Base-by-base conservation (phyloP, 106 monocot genomes). In the Platanthera guangdongensis region DNA sequence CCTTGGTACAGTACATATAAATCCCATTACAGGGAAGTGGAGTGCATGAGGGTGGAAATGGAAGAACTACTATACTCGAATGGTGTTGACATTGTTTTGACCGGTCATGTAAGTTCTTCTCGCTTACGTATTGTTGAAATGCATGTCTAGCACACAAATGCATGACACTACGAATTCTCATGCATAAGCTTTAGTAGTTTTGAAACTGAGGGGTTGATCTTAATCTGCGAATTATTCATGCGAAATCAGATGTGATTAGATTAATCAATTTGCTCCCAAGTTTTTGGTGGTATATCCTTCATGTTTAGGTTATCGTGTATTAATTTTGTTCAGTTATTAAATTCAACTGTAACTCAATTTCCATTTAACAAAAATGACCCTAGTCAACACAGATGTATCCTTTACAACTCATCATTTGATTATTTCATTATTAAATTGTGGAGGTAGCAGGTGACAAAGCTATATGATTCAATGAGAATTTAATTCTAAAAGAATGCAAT, bases 11-110 rank as follows among this genome's bases (percentile, higher is more conserved):
- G 85, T 81, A 88, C 90, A 49, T 95, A 92, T 78, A 78, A 50
- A 72, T 76, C 95, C 45, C 95, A 95, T 81, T 95, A 90, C 84
- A 95, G 83, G 49, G 95, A 95, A 83, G 90, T 76, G 9, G 95
- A 95, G 53, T 95, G 95, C 62, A 95, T 90, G 92, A 90, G 95
- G 76, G 78, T 95, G 60, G 88, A 86, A 77, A 95, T 92, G 95
- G 95, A 95, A 82, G 92, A 90, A 11, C 52, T 92, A 50, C 84
- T 95, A 51, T 95, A 92, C 74, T 82, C 81, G 5, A 87, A 95
- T 76, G 84, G 83, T 10, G 88, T 90, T 11, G 95, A 92, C 75
- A 57, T 92, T 21, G 85, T 90, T 75, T 92, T 95, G 81, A 88
- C 72, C 81, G 95, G 95, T 52, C 95, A 95, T 92, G 95, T 92